Percentiles rank a stretch among this genome's conserved stretches.
Conservation (phyloP, 768 basidiomycete genomes). For the Chalciporus chontae region DNA sequence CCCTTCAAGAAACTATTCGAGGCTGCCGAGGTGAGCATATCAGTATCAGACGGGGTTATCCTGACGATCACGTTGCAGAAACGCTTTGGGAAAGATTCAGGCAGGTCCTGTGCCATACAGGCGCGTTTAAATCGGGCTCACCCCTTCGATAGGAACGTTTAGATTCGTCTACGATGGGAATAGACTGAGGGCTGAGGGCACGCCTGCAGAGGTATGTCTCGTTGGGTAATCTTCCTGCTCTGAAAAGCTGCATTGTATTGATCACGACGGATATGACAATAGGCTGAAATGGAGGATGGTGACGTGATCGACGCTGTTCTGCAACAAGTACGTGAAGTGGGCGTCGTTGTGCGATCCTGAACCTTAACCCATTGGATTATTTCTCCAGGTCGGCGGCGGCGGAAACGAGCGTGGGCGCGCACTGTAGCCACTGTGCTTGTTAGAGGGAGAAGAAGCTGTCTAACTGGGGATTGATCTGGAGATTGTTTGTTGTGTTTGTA, state of each 20-base stretch:
- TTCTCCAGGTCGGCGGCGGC: conserved; percentile 22
- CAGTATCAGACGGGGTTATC: background rate
- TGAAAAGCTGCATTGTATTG: background rate
- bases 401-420: no score
- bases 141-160: conserved; percentile 47
- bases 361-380: background rate
- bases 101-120: conserved; percentile 27
- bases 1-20: conserved; percentile 65
- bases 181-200: conserved; percentile 45
- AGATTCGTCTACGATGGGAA: conserved; percentile 57
- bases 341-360: background rate
- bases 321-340: conserved; percentile 43
- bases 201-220: conserved; percentile 49
- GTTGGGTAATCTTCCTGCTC: background rate
- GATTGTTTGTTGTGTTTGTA: conserved; percentile 1
- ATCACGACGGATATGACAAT: background rate
- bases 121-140: background rate
- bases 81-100: conserved; percentile 55
- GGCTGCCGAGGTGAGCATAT: conserved; percentile 55
- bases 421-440: no score
- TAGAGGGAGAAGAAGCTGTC: background rate
- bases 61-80: conserved; percentile 36
- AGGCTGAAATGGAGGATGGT: conserved; percentile 60
- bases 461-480: background rate
- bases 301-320: conserved; percentile 61